Evolutionary conservation across 2,329 filamentous ascomycete genomes (phyloP).

Genomic region (Penicillium brevicompactum): DNA sequence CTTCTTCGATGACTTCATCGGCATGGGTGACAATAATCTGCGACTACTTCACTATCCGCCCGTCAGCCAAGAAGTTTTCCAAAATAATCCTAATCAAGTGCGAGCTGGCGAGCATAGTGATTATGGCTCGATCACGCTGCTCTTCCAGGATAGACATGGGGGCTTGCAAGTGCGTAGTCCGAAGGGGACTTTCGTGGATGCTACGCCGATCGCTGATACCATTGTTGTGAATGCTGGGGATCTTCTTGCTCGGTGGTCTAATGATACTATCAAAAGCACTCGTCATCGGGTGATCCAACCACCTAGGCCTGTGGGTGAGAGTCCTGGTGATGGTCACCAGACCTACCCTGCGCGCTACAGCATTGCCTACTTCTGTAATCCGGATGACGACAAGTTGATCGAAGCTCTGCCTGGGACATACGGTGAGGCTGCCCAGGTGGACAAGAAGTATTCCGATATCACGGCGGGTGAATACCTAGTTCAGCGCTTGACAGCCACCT

Average conservation of each 20-base stretch:
- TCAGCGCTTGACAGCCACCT: conserved; percentile 77
- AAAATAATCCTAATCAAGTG: conserved; percentile 67
- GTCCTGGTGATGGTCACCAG: conserved; percentile 36
- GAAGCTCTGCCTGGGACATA: conserved; percentile 82
- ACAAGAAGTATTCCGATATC: conserved; percentile 79
- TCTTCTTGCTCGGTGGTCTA: conserved; percentile 82
- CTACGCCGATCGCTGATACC: conserved; percentile 76
- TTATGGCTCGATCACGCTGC: conserved; percentile 56
- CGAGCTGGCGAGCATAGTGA: conserved; percentile 77
- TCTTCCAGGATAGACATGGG: conserved; percentile 60
- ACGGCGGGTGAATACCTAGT: conserved; percentile 81
- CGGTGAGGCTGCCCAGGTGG: conserved; percentile 53
- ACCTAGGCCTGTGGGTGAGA: conserved; percentile 55
- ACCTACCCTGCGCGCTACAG: conserved; percentile 77
- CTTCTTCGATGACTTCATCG: conserved; percentile 77
- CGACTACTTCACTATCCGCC: conserved; percentile 76
- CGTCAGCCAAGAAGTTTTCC: conserved; percentile 67
- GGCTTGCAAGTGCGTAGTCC: conserved; percentile 68
- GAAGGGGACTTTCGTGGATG: conserved; percentile 76
- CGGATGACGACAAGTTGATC: conserved; percentile 74
- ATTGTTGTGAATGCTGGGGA: conserved; percentile 91
- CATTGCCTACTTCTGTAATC: conserved; percentile 92
- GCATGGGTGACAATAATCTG: conserved; percentile 70
- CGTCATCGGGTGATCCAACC: conserved; percentile 89
- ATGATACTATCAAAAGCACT: conserved; percentile 88